Evolutionary conservation across 23 red algal species (phyloP), one percentile per base, ranked within the genome.

Genomic region (Gracilaria gracilis): DNA sequence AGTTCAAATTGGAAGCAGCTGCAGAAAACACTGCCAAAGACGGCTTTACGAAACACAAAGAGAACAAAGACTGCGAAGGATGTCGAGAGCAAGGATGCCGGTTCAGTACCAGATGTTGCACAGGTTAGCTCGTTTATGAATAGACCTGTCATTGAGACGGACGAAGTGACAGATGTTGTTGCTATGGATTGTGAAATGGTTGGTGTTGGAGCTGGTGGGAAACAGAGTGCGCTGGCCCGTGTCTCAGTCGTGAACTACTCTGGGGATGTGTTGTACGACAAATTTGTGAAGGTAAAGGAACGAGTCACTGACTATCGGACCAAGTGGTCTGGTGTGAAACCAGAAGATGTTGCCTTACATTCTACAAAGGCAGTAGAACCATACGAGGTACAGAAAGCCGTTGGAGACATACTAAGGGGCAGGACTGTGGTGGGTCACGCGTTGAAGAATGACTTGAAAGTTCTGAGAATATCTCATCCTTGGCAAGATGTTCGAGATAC

Each of bases 161-260:
- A 73, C 38, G 25, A 84, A 69, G 49, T 78, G 78, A 79, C 89
- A 14, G 59, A 84, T 44, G 51, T 92, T 49, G 89, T 99, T 20
- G 94, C 91, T 32, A 55, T 99, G 53, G 97, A 99, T 88, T 95
- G 97, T 81, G 97, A 99, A 77, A 93, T 99, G 80, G 97, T 99
- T 57, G 97, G 97, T 51, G 91, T 99, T 20, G 97, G 97, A 57
- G 44, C 79, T 20, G 87, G 38, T 31, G 94, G 97, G 17, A 86
- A 92, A 83, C 57, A 83, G 47, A 49, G 95, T 65, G 94, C 97
- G 0, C 87, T 99, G n/a, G 97, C 94, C 11, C 93, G 97, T 62
- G 93, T 96, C 0, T 96, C 97, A 11, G 67, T 99, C 36, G 97
- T 99, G 75, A 93, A 99, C 74, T 95, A 88, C 36, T 67, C 76